Evolutionary conservation across 2,329 filamentous ascomycete species (phyloP), one percentile per base, ranked within the genome.

Genomic region (Pseudogymnoascus sp.): DNA sequence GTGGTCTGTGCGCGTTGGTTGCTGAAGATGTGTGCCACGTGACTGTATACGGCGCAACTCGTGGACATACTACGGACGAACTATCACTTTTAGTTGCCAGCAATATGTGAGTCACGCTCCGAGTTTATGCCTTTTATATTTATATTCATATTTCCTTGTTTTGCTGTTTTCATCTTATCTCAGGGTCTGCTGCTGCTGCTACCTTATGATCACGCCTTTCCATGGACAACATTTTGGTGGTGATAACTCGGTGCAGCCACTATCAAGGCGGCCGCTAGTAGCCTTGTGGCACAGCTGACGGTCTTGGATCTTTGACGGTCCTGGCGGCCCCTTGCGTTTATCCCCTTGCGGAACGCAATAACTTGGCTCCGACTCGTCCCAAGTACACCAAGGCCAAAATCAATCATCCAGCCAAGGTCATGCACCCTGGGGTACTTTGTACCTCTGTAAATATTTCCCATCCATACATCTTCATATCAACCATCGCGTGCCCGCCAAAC

Each of bases 401-500:
- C 25, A 53, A 53, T 53, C 43, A 53, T 53, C 43, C 43, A 53
- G 8, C 43, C 43, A 53, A 53, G 47, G 47, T 53, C 47, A 53
- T 53, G 47, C 47, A 53, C 47, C 25, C 47, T 33, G 47, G 28
- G n/a, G 47, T 53, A 53, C 47, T 53, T 53, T 33, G 47, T 53
- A 35, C 47, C 47, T 53, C 47, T 33, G 47, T 53, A 53, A 53
- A 53, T 53, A 53, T 53, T 53, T 53, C 47, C 47, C 28, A 33
- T 53, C 47, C 47, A 33, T 53, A 53, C 47, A 53, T 53, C 47
- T 18, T 11, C n/a, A 53, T 53, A 53, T 53, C 28, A 53, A 53
- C 47, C 47, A 53, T 53, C 47, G 47, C 47, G 47, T 53, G 47
- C 47, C 47, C 47, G 28, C 47, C 47, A 53, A 53, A 53, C 47